A percentile compares a stretch with the other conserved stretches of the same genome.
These are phyloP conservation scores for Antrodiella citrinella DNA, from an alignment of 768 basidiomycete species.

Conservation along the genomic window DNA sequence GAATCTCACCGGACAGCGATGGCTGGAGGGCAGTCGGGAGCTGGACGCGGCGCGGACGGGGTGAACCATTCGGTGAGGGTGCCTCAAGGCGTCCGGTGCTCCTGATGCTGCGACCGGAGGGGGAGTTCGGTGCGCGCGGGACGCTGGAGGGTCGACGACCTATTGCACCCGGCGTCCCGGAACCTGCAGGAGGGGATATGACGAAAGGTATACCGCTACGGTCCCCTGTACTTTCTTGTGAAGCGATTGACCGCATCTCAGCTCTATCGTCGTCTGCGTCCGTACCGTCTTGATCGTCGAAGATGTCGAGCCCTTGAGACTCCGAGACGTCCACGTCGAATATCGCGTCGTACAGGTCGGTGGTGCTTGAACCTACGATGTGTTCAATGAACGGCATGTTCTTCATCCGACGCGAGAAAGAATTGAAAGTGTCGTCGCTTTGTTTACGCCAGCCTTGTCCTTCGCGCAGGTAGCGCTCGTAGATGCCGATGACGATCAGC, in stretches of 20 bases:
- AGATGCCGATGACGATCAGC: slow-evolving; percentile 65
- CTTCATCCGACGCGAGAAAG: slow-evolving; percentile 64
- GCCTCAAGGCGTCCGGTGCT: slow-evolving; percentile 16
- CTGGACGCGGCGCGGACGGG: slow-evolving; percentile 16
- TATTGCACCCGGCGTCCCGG: background rate
- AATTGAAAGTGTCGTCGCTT: slow-evolving; percentile 48
- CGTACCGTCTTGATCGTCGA: slow-evolving; percentile 28
- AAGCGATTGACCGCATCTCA: slow-evolving; percentile 1
- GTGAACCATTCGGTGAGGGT: slow-evolving; percentile 17
- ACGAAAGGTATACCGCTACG: background rate
- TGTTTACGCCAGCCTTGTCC: slow-evolving; percentile 44
- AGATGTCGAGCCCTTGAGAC: slow-evolving; percentile 36
- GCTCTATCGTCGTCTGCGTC: slow-evolving; percentile 33
- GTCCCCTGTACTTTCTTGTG: slow-evolving; percentile 5
- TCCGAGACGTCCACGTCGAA: slow-evolving; percentile 55
- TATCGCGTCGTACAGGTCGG: slow-evolving; percentile 68
- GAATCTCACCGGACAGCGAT: slow-evolving; percentile 17
- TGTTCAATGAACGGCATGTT: slow-evolving; percentile 69
- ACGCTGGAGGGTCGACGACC: background rate
- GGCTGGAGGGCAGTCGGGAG: slow-evolving; percentile 19
- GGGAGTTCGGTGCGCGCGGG: background rate
- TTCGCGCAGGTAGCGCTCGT: slow-evolving; percentile 64
- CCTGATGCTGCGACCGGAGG: slow-evolving; percentile 14
- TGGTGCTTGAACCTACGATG: slow-evolving; percentile 60
- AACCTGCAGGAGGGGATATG: background rate